Base-by-base conservation (phyloP, 208 protist species). In the Trypanosoma vivax region DNA sequence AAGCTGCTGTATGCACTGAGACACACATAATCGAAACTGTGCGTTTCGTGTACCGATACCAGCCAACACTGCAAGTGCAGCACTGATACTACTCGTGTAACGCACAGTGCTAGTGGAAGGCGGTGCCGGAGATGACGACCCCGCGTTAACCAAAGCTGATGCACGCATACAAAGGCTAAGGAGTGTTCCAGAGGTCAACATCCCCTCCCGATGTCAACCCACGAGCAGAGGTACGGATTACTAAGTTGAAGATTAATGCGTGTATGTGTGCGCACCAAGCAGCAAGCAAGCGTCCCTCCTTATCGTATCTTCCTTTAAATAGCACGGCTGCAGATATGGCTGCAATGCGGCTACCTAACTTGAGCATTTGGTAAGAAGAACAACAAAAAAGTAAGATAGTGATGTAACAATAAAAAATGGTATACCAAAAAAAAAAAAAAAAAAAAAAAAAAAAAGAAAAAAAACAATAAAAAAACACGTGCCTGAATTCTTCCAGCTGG, bases 341-440 rank as follows among this genome's bases (percentile, higher is more conserved):
- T n/a, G n/a, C n/a, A n/a, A n/a, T n/a, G n/a, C n/a, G n/a, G n/a
- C n/a, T n/a, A n/a, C n/a, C n/a, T n/a, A n/a, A n/a, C n/a, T n/a
- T n/a, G n/a, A n/a, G n/a, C n/a, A n/a, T n/a, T n/a, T n/a, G n/a
- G n/a, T n/a, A n/a, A n/a, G n/a, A n/a, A n/a, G n/a, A n/a, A n/a
- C n/a, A n/a, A n/a, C n/a, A n/a, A 49, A 62, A 45, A 51, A 62
- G 11, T 48, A 64, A 64, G 45, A 31, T 19, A n/a, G 10, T 42
- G 3, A 45, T 25, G 21, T 28, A 18, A 6, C 21, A 50, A 5
- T 25, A 46, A 21, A 6, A 37, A 37, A 37, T 37, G 21, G 10
- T 46, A 29, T 6, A 49, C 11, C 4, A 33, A 29, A 49, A 30
- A 66, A 31, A 54, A 45, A 27, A 48, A 48, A 47, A 59, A 30